A percentile compares a stretch with the other conserved stretches of the same genome.
Evolutionary conservation across 164 flowering plant genomes (phyloP).

Genomic region (Macadamia tetraphylla): DNA sequence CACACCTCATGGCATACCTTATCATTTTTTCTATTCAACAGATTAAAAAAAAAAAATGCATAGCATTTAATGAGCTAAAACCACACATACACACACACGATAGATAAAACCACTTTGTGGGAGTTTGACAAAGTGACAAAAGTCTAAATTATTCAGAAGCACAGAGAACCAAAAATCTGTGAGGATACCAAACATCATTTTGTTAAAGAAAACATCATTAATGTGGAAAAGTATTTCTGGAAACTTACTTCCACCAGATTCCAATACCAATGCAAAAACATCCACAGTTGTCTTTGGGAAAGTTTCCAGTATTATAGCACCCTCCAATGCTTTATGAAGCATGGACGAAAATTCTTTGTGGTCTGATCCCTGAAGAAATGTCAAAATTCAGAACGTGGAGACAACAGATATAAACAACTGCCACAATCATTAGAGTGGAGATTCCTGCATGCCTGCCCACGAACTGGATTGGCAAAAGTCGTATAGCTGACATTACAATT

Average conservation of each 20-base stretch:
- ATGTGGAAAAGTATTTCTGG: not conserved
- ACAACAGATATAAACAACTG: not conserved
- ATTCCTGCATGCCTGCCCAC: slow-evolving; percentile 60
- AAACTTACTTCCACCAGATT: slow-evolving; percentile 93
- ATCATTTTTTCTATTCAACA: too few species aligned
- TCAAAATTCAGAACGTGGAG: not conserved
- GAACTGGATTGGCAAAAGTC: slow-evolving; percentile 59
- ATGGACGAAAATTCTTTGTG: slow-evolving; percentile 75
- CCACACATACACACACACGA: too few species aligned
- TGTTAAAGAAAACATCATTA: not conserved
- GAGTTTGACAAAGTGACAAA: too few species aligned
- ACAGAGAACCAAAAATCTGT: not conserved
- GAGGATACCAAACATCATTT: not conserved
- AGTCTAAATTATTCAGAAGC: too few species aligned
- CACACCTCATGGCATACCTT: too few species aligned
- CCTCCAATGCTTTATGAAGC: slow-evolving; percentile 96
- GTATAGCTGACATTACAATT: slow-evolving; percentile 92
- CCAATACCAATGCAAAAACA: slow-evolving; percentile 90
- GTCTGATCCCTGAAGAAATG: slow-evolving; percentile 55
- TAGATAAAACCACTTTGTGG: too few species aligned
- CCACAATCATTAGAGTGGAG: not conserved
- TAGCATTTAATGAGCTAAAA: too few species aligned
- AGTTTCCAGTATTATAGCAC: slow-evolving; percentile 77
- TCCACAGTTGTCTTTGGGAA: slow-evolving; percentile 98
- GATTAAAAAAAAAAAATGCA: too few species aligned